Evolutionary conservation across 371 early-diverging fungal genomes (phyloP).

Genomic region (Mucor mucedo): DNA sequence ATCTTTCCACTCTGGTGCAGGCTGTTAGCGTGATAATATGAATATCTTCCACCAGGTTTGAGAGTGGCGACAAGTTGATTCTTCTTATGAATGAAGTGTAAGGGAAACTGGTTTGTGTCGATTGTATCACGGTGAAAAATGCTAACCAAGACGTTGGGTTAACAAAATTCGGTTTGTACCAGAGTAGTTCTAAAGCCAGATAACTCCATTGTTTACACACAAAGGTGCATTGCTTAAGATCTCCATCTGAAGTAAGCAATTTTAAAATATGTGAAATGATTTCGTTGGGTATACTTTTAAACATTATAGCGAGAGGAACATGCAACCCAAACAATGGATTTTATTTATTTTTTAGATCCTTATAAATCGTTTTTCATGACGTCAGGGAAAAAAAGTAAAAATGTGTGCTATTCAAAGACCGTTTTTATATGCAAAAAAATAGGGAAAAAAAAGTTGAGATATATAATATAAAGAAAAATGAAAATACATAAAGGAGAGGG

Average conservation of each 20-base stretch:
- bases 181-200: slow-evolving; percentile 51
- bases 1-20: slow-evolving; percentile 61
- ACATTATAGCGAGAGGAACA: too few relatives aligned
- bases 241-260: slow-evolving; percentile 35
- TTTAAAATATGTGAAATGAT: slow-evolving; percentile 53
- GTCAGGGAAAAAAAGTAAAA: too few relatives aligned
- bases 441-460: too few relatives aligned
- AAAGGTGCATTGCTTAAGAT: slow-evolving; percentile 41
- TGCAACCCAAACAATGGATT: too few relatives aligned
- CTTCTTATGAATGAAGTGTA: slow-evolving; percentile 64
- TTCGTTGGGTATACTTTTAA: slow-evolving; percentile 41
- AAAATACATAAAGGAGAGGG: too few relatives aligned
- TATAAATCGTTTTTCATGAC: too few relatives aligned
- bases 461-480: too few relatives aligned
- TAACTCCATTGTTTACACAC: slow-evolving; percentile 56
- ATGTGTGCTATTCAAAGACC: too few relatives aligned
- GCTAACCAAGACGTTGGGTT: slow-evolving; percentile 23
- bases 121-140: slow-evolving; percentile 36
- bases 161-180: slow-evolving; percentile 50
- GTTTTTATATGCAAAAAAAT: too few relatives aligned
- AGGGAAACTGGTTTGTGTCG: slow-evolving; percentile 36
- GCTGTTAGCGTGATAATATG: slow-evolving; percentile 41
- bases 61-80: slow-evolving; percentile 60
- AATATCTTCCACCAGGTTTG: slow-evolving; percentile 47
- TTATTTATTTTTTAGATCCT: too few relatives aligned